phyloP scores from a whole-genome alignment of 768 basidiomycete genomes.

The Panaeolus papilionaceus region DNA sequence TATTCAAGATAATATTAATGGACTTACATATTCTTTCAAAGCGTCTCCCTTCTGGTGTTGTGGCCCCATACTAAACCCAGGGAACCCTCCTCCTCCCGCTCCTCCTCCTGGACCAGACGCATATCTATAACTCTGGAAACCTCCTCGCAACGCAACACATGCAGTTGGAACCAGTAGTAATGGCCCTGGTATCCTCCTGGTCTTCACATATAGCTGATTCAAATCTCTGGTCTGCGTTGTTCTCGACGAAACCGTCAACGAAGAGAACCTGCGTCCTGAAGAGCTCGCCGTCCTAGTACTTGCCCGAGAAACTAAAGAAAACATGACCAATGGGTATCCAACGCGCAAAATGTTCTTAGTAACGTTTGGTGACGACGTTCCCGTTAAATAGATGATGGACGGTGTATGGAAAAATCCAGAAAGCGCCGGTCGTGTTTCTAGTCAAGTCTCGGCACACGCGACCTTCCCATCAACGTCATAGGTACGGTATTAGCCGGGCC shows the following conservation, averaged over 20 bases:
- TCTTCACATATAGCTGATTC: constrained; percentile 27
- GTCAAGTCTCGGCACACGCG: constrained; percentile 9
- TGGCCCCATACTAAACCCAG: constrained; percentile 61
- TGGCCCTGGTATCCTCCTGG: constrained; percentile 30
- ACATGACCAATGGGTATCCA: not conserved
- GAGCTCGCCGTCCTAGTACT: not conserved
- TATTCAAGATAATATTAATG: not conserved
- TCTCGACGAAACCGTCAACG: not conserved
- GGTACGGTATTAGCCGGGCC: not conserved
- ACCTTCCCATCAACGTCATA: constrained; percentile 12
- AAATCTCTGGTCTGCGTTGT: not conserved
- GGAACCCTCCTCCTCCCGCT: constrained; percentile 56
- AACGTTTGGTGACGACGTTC: not conserved
- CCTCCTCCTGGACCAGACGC: constrained; percentile 46
- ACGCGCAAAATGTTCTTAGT: not conserved
- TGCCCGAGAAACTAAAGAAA: constrained; percentile 7
- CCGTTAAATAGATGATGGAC: not conserved
- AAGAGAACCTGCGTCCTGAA: not conserved
- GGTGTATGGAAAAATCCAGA: constrained; percentile 3
- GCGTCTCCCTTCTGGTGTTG: constrained; percentile 84
- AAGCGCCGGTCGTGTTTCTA: constrained; percentile 3
- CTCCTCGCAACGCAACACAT: constrained; percentile 24
- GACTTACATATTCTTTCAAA: constrained; percentile 73
- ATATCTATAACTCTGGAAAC: constrained; percentile 26
- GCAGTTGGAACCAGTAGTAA: constrained; percentile 34